These are phyloP conservation scores for Talaromyces piceae DNA, from an alignment of 2,329 filamentous ascomycete genomes.

Conservation along the genomic window DNA sequence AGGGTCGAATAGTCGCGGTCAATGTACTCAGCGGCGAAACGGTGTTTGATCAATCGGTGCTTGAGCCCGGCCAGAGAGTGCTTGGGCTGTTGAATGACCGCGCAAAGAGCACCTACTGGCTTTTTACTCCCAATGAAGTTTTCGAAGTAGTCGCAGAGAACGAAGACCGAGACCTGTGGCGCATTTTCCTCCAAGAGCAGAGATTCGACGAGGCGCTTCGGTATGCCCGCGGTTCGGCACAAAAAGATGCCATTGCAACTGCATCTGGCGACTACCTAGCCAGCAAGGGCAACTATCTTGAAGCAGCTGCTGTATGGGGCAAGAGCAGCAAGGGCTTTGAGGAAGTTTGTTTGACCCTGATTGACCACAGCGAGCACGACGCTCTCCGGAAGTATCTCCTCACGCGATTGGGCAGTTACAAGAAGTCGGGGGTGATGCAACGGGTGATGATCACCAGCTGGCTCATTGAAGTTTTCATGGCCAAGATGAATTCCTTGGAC, in stretches of 20 bases:
- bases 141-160: conserved; percentile 88
- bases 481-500: conserved; percentile 87
- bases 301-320: conserved; percentile 85
- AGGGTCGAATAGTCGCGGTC: conserved; percentile 72
- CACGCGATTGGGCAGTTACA: conserved; percentile 73
- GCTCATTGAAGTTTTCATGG: conserved; percentile 95
- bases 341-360: conserved; percentile 83
- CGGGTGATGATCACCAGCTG: conserved; percentile 90
- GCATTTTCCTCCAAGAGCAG: conserved; percentile 78
- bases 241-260: conserved; percentile 86
- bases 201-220: conserved; percentile 83
- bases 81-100: conserved; percentile 83
- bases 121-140: conserved; percentile 85
- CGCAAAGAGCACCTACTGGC: conserved; percentile 95
- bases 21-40: conserved; percentile 80
- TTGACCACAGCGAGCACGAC: conserved; percentile 84
- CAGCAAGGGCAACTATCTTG: conserved; percentile 69
- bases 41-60: conserved; percentile 79
- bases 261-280: conserved; percentile 86
- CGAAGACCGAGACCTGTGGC: conserved; percentile 90
- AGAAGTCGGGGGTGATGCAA: conserved; percentile 83
- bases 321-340: conserved; percentile 96
- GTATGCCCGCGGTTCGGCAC: conserved; percentile 69
- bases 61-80: conserved; percentile 69
- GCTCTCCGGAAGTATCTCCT: conserved; percentile 83